phyloP scores from a whole-genome alignment of 2,329 filamentous ascomycete genomes.

The Magnaporthales sp. region DNA sequence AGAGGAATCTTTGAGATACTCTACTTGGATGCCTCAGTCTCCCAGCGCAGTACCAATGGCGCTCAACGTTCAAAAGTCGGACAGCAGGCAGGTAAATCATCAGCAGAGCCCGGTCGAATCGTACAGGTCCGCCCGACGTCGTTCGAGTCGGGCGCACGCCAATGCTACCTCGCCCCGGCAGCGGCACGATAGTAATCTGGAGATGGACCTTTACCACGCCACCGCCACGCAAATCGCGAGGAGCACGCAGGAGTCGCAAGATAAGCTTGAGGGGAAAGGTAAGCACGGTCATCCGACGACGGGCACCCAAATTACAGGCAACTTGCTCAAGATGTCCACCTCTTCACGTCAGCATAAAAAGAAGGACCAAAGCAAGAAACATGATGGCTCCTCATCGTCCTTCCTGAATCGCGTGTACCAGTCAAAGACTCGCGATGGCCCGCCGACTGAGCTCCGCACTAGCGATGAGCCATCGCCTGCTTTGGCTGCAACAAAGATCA shows the following conservation, averaged over 20 bases:
- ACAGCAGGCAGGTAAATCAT: slow-evolving; percentile 5
- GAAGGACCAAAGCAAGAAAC: background rate
- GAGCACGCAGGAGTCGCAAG: background rate
- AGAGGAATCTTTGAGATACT: background rate
- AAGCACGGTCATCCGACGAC: background rate
- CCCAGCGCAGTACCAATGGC: background rate
- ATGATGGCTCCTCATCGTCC: background rate
- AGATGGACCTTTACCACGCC: slow-evolving; percentile 16
- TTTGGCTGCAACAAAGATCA: background rate
- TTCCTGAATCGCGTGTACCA: background rate
- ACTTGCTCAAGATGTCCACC: background rate
- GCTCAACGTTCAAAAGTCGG: background rate
- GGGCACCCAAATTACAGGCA: background rate
- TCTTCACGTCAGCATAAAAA: background rate
- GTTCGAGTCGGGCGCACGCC: background rate
- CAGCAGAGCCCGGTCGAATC: slow-evolving; percentile 12
- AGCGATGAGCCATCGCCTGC: background rate
- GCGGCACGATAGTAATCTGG: background rate
- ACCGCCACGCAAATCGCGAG: slow-evolving; percentile 14
- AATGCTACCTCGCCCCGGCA: background rate
- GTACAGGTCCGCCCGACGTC: background rate
- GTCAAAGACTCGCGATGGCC: background rate
- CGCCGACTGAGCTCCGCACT: background rate
- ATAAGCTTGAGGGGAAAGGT: background rate
- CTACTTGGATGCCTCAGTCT: slow-evolving; percentile 4